Evolutionary conservation across 2,329 filamentous ascomycete genomes (phyloP), one percentile per base, ranked within the genome.

Genomic region (Talaromyces amestolkiae): DNA sequence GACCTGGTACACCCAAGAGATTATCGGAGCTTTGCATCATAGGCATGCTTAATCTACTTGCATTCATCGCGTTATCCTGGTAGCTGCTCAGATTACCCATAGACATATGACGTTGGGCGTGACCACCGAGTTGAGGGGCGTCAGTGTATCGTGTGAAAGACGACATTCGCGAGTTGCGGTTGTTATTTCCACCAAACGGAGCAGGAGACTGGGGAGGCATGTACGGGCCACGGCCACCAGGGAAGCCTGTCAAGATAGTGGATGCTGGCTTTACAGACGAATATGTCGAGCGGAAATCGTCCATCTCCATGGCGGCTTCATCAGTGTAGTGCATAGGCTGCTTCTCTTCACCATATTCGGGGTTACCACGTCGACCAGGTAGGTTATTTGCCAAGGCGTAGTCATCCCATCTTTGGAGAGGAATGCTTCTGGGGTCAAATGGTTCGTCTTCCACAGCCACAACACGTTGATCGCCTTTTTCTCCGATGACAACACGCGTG

Each of bases 231-330:
- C 87, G 87, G 22, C 77, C 78, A 61, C 86, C 85, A 49, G 87
- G 90, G 80, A 97, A 92, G 63, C 92, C 93, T 15, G 91, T 92
- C 66, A 97, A 84, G 69, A 98, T 89, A 1, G 93, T 97, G 8
- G 92, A 90, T 4, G 92, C 85, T 77, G 93, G 82, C 85, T 94
- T 89, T 67, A 93, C 91, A 0, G 93, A 96, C 5, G 93, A 97
- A 82, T 98, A 98, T 66, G 96, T 89, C 0, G 93, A 97, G 77
- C 92, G 93, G 85, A 98, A 96, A 77, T 99, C 95, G 76, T 99
- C 96, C 90, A 98, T 93, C 79, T 99, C 95, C 75, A 81, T 76
- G 73, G 93, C 96, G n/a, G 80, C 82, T 68, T 90, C 88, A 68
- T 94, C 91, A 47, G 89, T 86, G 72, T 92, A 93, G 1, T 81